Conservation (phyloP, 202 grass and related monocot genomes). For the Musa balbisiana region DNA sequence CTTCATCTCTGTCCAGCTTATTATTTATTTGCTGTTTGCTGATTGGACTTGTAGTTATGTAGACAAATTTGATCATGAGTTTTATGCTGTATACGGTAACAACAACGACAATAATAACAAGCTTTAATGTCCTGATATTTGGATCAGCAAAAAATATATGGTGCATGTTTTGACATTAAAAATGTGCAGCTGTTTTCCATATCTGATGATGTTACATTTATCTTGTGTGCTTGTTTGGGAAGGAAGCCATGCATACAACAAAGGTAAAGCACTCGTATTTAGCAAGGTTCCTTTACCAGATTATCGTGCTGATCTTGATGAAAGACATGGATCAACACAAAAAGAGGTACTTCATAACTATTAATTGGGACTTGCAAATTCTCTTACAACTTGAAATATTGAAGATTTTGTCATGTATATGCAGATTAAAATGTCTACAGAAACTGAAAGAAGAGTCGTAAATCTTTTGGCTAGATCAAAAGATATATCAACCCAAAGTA, state of each 20-base stretch:
- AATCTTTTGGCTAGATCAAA: conserved; percentile 58
- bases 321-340: conserved; percentile 83
- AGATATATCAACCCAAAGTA: conserved; percentile 24
- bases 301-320: conserved; percentile 94
- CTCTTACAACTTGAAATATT: not conserved
- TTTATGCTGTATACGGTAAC: too few relatives aligned
- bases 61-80: not conserved
- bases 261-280: conserved; percentile 83
- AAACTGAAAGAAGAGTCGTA: conserved; percentile 83
- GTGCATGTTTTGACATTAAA: not conserved
- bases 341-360: conserved; percentile 60
- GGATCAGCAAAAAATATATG: not conserved
- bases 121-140: not conserved
- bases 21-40: not conserved
- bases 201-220: conserved; percentile 33
- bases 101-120: too few relatives aligned
- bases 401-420: conserved; percentile 8
- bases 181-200: conserved; percentile 1
- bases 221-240: conserved; percentile 40
- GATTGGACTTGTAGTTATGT: not conserved
- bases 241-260: conserved; percentile 85
- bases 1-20: not conserved
- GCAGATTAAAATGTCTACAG: conserved; percentile 97
- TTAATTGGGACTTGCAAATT: conserved; percentile 1
- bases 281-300: conserved; percentile 95